Percentiles rank a stretch among this genome's conserved stretches.
These are phyloP conservation scores for Blastomyces parvus DNA, from an alignment of 2,329 filamentous ascomycete genomes.

Conservation along the genomic window DNA sequence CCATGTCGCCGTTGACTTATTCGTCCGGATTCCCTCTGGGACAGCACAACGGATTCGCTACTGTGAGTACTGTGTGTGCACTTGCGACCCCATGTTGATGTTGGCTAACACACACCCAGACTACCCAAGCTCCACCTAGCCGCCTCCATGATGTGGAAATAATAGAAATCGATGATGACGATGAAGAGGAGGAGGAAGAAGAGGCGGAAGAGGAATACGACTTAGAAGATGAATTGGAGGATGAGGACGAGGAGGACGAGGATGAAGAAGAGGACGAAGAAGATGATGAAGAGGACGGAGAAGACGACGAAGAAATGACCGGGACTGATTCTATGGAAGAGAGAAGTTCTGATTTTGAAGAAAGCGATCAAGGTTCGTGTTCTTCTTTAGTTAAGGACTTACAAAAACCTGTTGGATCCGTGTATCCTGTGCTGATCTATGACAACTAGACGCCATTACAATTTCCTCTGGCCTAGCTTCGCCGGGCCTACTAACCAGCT, in stretches of 20 bases:
- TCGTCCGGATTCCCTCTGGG: slow-evolving; percentile 22
- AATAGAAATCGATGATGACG: slow-evolving; percentile 33
- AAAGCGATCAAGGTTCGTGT: slow-evolving; percentile 14
- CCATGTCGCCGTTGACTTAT: slow-evolving; percentile 34
- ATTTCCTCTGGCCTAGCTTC: slow-evolving; percentile 12
- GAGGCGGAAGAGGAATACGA: slow-evolving; percentile 21
- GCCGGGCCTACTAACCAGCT: slow-evolving; percentile 33
- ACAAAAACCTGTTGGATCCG: background rate
- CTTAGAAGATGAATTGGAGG: slow-evolving; percentile 20
- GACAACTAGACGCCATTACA: slow-evolving; percentile 13
- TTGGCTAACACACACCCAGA: slow-evolving; percentile 11
- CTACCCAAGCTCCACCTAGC: slow-evolving; percentile 11
- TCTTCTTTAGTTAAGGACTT: background rate
- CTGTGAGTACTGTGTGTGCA: slow-evolving; percentile 19
- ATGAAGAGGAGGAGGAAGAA: slow-evolving; percentile 22
- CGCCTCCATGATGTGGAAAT: slow-evolving; percentile 26
- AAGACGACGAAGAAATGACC: slow-evolving; percentile 22
- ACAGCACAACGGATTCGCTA: slow-evolving; percentile 15
- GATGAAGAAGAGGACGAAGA: background rate
- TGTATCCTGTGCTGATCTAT: background rate
- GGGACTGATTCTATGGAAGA: slow-evolving; percentile 20
- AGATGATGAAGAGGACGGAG: slow-evolving; percentile 22
- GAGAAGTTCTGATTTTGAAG: slow-evolving; percentile 6
- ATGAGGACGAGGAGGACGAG: slow-evolving; percentile 6
- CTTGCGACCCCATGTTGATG: slow-evolving; percentile 11